Percentiles rank a stretch among this genome's conserved stretches.
These are phyloP conservation scores for Polyporus tsugae DNA, from an alignment of 1,284 basidiomycete genomes.

Conservation along the genomic window DNA sequence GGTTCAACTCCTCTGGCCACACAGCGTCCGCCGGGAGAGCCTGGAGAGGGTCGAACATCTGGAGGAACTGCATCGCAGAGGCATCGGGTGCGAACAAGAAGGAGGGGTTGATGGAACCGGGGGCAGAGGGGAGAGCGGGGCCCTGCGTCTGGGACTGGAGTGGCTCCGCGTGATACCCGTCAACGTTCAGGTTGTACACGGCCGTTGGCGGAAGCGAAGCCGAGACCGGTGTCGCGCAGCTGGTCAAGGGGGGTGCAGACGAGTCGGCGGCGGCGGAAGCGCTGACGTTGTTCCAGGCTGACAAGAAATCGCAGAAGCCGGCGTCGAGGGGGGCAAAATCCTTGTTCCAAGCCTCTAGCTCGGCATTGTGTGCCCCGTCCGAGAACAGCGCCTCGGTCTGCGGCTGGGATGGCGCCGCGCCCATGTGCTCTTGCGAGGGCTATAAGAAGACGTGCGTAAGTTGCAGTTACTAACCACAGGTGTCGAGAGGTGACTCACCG, in stretches of 20 bases:
- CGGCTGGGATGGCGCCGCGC: not conserved
- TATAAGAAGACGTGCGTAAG: not conserved
- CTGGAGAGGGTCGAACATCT: not conserved
- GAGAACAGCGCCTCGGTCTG: not conserved
- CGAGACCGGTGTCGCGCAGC: not conserved
- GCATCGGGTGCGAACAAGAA: not conserved
- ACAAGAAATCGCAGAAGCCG: not conserved
- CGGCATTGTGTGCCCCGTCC: not conserved
- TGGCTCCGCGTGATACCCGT: not conserved
- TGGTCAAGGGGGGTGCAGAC: not conserved
- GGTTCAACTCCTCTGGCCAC: not conserved
- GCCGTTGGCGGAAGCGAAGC: not conserved
- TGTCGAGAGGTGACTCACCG: not conserved
- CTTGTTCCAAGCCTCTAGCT: conserved; percentile 12
- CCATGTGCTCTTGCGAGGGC: not conserved
- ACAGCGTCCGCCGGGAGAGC: not conserved
- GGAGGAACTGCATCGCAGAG: not conserved
- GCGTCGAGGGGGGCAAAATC: conserved; percentile 2
- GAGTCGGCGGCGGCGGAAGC: not conserved
- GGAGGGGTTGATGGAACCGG: not conserved
- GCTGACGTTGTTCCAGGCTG: not conserved
- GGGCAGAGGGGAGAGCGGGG: not conserved
- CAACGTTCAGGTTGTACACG: not conserved
- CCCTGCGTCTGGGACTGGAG: not conserved
- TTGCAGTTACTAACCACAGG: not conserved